Percentiles rank a stretch among this genome's conserved stretches.
phyloP scores from a whole-genome alignment of 176 grass and related monocot genomes.

The Oryza meridionalis region DNA sequence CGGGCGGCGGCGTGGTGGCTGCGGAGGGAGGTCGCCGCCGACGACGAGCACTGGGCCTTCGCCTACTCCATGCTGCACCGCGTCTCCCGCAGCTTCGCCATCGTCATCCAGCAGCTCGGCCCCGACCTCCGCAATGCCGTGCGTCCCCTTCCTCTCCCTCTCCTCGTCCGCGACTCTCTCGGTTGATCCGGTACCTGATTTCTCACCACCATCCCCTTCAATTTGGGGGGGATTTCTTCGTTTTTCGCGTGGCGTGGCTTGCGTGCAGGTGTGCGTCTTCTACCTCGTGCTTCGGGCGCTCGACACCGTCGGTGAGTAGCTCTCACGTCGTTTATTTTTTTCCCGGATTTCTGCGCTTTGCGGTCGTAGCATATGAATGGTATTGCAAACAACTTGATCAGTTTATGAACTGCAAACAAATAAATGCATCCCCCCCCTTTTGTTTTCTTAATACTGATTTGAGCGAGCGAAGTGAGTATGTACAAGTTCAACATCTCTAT shows the following conservation, averaged over 20 bases:
- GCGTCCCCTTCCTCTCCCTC: background rate
- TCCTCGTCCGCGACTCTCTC: background rate
- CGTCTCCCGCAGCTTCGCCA: constrained; percentile 67
- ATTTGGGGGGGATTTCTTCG: background rate
- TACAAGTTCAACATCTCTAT: background rate
- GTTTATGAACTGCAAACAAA: background rate
- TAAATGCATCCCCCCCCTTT: background rate
- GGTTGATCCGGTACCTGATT: background rate
- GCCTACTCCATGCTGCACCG: constrained; percentile 65
- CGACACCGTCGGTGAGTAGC: constrained; percentile 63
- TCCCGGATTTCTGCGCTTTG: background rate
- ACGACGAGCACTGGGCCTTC: constrained; percentile 69
- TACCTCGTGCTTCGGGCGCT: constrained; percentile 74
- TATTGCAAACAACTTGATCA: background rate
- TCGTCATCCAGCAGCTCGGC: constrained; percentile 72
- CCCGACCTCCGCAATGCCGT: constrained; percentile 67
- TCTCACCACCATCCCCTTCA: background rate
- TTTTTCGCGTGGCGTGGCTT: background rate
- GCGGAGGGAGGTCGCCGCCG: constrained; percentile 46
- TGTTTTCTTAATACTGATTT: background rate
- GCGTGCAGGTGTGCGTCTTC: constrained; percentile 69
- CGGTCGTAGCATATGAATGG: background rate
- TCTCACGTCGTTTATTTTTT: background rate
- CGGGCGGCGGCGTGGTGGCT: constrained; percentile 47
- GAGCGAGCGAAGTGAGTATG: background rate